phyloP scores from a whole-genome alignment of 768 basidiomycete species.

The Ramaria sp. region DNA sequence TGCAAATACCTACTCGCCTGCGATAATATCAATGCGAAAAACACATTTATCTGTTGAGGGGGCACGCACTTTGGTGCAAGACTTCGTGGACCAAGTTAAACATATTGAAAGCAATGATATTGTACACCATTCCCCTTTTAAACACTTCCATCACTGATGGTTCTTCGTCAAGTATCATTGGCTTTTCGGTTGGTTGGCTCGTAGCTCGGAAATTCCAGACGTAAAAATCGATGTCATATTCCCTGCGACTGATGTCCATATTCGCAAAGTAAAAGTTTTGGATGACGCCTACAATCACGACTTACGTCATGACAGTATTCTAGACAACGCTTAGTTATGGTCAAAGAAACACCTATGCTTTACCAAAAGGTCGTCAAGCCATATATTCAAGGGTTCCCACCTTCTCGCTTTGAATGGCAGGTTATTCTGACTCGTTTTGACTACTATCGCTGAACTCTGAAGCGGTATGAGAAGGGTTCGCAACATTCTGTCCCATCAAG shows the following conservation, averaged over 20 bases:
- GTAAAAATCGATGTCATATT: slow-evolving; percentile 77
- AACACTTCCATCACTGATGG: slow-evolving; percentile 9
- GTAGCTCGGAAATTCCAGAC: slow-evolving; percentile 38
- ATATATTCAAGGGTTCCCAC: slow-evolving; percentile 67
- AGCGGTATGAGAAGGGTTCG: slow-evolving; percentile 49
- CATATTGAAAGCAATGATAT: slow-evolving; percentile 58
- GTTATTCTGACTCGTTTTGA: slow-evolving; percentile 9
- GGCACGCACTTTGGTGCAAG: slow-evolving; percentile 23
- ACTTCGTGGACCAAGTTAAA: slow-evolving; percentile 30
- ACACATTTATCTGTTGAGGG: slow-evolving; percentile 45
- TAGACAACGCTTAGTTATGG: slow-evolving; percentile 55
- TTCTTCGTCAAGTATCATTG: slow-evolving; percentile 56
- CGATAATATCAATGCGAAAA: slow-evolving; percentile 73
- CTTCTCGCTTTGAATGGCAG: slow-evolving; percentile 74
- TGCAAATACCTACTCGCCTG: slow-evolving; percentile 24
- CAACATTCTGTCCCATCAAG: slow-evolving; percentile 66
- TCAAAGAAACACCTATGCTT: slow-evolving; percentile 73
- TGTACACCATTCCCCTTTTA: slow-evolving; percentile 26
- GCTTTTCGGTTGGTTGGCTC: slow-evolving; percentile 59
- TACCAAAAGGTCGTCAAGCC: slow-evolving; percentile 64
- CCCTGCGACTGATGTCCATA: slow-evolving; percentile 85
- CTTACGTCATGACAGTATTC: slow-evolving; percentile 47
- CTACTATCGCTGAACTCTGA: neutral
- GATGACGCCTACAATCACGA: neutral
- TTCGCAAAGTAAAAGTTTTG: slow-evolving; percentile 50